These are phyloP conservation scores for Scenedesmus sp. DNA, from an alignment of 163 green algal genomes.

Conservation along the genomic window DNA sequence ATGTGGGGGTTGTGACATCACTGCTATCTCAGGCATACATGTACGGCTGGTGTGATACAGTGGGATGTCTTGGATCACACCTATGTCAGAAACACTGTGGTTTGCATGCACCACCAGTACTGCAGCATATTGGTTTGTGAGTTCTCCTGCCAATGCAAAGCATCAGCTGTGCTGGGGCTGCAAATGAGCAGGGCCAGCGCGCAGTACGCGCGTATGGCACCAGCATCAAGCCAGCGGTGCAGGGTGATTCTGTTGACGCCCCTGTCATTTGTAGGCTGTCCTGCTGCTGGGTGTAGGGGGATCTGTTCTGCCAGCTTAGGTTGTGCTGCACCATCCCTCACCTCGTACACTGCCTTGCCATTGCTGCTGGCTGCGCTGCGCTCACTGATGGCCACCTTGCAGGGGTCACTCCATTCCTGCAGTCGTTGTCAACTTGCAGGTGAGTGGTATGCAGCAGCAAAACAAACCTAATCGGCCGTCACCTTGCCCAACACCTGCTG, in stretches of 20 bases:
- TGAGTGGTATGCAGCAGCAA: not conserved
- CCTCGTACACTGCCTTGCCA: slow-evolving; percentile 23
- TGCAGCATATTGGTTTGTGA: too few species aligned
- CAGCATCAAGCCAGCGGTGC: too few species aligned
- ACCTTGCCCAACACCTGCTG: not conserved
- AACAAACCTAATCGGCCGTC: not conserved
- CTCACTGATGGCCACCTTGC: slow-evolving; percentile 21
- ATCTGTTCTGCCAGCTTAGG: not conserved
- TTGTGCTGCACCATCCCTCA: not conserved
- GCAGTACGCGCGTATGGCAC: not conserved
- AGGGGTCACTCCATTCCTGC: slow-evolving; percentile 47
- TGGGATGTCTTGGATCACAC: too few species aligned
- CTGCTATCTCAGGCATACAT: too few species aligned
- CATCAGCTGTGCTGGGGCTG: too few species aligned
- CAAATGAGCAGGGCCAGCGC: too few species aligned
- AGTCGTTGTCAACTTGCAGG: not conserved
- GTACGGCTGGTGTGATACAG: too few species aligned
- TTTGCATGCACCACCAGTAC: too few species aligned
- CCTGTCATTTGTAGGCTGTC: not conserved
- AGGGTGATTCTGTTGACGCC: too few species aligned
- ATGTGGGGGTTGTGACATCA: not conserved
- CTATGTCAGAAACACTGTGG: too few species aligned
- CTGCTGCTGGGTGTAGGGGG: not conserved
- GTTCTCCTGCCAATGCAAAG: too few species aligned
- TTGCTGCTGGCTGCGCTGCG: slow-evolving; percentile 33